A percentile compares a stretch with the other conserved stretches of the same genome.
Evolutionary conservation across 2,329 filamentous ascomycete species (phyloP).

Genomic region (Aureobasidium sp.): DNA sequence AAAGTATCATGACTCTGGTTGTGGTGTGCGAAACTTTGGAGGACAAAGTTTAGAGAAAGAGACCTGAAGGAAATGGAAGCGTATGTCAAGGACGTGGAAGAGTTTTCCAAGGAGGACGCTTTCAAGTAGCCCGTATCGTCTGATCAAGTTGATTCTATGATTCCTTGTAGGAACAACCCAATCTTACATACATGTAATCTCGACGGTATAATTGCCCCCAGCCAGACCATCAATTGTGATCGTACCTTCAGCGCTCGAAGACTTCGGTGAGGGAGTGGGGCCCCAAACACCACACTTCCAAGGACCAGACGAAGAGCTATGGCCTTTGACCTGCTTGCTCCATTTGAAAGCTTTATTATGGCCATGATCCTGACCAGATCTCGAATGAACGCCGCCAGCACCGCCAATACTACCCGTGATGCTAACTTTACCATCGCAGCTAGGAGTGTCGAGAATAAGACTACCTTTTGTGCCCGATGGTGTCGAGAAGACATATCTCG

Average conservation of each 20-base stretch:
- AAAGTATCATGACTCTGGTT: too few species aligned
- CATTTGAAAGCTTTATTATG: not conserved
- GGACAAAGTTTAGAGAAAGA: too few species aligned
- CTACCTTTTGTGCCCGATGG: slow-evolving; percentile 1
- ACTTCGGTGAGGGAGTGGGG: not conserved
- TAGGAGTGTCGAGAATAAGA: not conserved
- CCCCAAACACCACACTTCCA: not conserved
- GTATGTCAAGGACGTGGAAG: too few species aligned
- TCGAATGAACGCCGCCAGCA: not conserved
- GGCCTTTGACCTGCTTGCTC: not conserved
- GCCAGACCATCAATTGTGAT: not conserved
- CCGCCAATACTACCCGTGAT: not conserved
- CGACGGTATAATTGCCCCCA: not conserved
- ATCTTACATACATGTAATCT: not conserved
- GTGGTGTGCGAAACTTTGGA: too few species aligned
- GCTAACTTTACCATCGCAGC: not conserved
- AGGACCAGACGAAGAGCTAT: not conserved
- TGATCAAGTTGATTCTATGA: too few species aligned
- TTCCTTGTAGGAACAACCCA: not conserved
- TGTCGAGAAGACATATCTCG: not conserved
- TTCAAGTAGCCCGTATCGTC: too few species aligned
- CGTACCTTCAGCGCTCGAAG: not conserved
- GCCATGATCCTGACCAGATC: not conserved
- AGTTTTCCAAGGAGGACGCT: too few species aligned
- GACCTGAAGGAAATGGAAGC: too few species aligned